Base-by-base conservation (phyloP, 108 stramenopile species). In the Cyclostephanos tholiformis region DNA sequence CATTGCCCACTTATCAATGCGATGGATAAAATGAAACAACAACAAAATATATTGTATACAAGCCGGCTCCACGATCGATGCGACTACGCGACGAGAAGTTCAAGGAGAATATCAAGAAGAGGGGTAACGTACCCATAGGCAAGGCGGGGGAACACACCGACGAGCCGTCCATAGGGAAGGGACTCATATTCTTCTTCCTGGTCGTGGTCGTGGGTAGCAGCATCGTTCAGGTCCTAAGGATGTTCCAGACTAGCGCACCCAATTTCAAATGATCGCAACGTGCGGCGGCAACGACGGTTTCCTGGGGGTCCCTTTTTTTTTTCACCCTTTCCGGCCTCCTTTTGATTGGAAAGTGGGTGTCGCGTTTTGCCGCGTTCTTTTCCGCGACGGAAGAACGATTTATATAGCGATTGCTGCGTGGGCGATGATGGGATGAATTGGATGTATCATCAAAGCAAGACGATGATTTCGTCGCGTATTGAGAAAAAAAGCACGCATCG, bases 191-290 rank as follows among this genome's bases (percentile, higher is more conserved):
- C 17, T 91, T 94, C 69, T 91, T 94, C 23, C 17, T 90, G 41
- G 67, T 94, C 71, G 82, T 94, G 29, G 92, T 93, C n/a, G 82
- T 94, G 6, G 93, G 93, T 59, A 90, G 89, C 13, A 85, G 84
- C 75, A 35, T 94, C 55, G 84, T 91, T 25, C 89, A 94, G 72
- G 77, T 94, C 16, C 85, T 94, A 46, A 86, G 89, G 57, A 64
- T 94, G 73, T 94, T 94, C 63, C 80, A 79, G 55, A 76, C 71
- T 25, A 79, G 77, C 62, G 77, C 57, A 38, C 77, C 77, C 53
- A 65, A 65, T 72, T 72, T 79, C 56, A 55, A 63, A 51, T 51
- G 44, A 25, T 32, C 32, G 32, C 3, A 2, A 32, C 32, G 32
- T 2, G 4, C 3, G 32, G 32, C 32, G 32, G 32, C 2, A 4